Evolutionary conservation across 345 rosid genomes (phyloP).

Genomic region (Crucihimalaya himalaica): DNA sequence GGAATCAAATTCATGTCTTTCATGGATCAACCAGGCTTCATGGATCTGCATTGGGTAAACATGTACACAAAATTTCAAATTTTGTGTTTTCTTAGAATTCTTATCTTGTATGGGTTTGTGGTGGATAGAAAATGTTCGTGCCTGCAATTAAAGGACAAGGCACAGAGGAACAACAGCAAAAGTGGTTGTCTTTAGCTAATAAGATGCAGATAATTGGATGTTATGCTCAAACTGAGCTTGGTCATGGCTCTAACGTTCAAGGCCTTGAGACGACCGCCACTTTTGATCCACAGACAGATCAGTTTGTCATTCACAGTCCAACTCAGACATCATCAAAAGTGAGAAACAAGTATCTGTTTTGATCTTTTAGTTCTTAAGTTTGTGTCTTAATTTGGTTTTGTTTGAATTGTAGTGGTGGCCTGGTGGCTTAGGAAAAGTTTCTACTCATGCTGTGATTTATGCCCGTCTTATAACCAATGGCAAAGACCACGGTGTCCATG

Average conservation of each 20-base stretch:
- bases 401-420: constrained; percentile 90
- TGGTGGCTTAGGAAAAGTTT: constrained; percentile 88
- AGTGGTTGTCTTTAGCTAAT: constrained; percentile 85
- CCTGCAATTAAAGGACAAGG: constrained; percentile 96
- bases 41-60: constrained; percentile 89
- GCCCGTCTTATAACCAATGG: constrained; percentile 83
- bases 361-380: background rate
- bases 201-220: constrained; percentile 93
- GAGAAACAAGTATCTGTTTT: constrained; percentile 22
- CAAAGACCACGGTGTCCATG: constrained; percentile 80
- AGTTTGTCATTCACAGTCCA: constrained; percentile 83
- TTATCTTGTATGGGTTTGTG: constrained; percentile 36
- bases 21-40: constrained; percentile 76
- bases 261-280: constrained; percentile 97
- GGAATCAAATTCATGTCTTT: constrained; percentile 51
- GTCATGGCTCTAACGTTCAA: constrained; percentile 97
- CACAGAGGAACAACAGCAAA: constrained; percentile 80
- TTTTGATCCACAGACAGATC: constrained; percentile 78
- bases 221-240: constrained; percentile 98
- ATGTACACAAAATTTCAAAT: constrained; percentile 13
- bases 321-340: constrained; percentile 89
- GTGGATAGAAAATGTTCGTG: constrained; percentile 76
- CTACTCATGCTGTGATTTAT: constrained; percentile 92
- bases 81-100: constrained; percentile 50
- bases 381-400: constrained; percentile 8